phyloP scores from a whole-genome alignment of 2,329 filamentous ascomycete species.

The Xylaria polymorpha region DNA sequence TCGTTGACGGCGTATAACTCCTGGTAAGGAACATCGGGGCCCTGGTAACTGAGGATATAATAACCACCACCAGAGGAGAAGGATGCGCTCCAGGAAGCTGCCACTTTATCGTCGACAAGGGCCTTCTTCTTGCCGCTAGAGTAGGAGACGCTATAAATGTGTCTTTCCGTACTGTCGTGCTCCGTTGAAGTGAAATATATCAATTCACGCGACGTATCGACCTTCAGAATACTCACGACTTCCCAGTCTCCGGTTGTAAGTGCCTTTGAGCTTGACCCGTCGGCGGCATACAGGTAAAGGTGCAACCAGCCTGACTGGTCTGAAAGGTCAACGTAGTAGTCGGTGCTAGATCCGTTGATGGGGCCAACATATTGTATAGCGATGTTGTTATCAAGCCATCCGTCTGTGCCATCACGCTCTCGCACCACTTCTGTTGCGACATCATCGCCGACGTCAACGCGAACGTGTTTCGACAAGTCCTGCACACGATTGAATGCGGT shows the following conservation, averaged over 20 bases:
- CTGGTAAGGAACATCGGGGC: conserved; percentile 76
- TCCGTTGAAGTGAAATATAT: conserved; percentile 75
- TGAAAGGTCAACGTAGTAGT: conserved; percentile 74
- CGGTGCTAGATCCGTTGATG: conserved; percentile 52
- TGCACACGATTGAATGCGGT: conserved; percentile 76
- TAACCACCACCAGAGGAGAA: conserved; percentile 72
- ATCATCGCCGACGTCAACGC: conserved; percentile 63
- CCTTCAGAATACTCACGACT: conserved; percentile 67
- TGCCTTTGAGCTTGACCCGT: conserved; percentile 64
- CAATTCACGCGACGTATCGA: conserved; percentile 66
- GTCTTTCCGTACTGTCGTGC: conserved; percentile 73
- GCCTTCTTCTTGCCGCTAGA: conserved; percentile 64
- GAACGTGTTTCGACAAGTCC: conserved; percentile 70
- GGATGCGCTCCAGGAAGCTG: conserved; percentile 71
- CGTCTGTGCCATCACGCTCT: conserved; percentile 67
- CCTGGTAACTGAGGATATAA: conserved; percentile 73
- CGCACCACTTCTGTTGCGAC: conserved; percentile 61
- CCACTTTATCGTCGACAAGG: conserved; percentile 69
- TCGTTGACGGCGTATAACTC: conserved; percentile 71
- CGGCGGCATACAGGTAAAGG: conserved; percentile 71
- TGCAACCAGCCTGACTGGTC: conserved; percentile 74
- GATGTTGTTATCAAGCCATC: conserved; percentile 71
- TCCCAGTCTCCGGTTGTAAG: conserved; percentile 76
- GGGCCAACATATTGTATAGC: conserved; percentile 67
- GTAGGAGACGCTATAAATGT: conserved; percentile 74